These are phyloP conservation scores for Cymodocea nodosa DNA, from an alignment of 116 monocot genomes.

Conservation along the genomic window DNA sequence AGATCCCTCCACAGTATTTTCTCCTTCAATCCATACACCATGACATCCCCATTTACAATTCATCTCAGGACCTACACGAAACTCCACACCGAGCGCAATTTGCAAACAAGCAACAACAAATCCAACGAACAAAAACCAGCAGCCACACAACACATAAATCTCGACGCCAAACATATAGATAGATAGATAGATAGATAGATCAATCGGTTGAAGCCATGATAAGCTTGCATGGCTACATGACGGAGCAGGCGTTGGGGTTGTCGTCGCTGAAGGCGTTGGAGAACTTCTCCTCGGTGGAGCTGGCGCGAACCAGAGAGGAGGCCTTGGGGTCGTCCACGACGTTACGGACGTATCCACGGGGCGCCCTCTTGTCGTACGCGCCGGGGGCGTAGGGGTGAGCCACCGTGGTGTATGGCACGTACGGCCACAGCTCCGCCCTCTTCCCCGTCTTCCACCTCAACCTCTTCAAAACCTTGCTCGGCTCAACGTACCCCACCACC, in stretches of 20 bases:
- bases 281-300: conserved; percentile 49
- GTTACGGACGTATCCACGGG: conserved; percentile 61
- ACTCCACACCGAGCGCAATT: too few relatives aligned
- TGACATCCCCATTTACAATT: too few relatives aligned
- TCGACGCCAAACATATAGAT: too few relatives aligned
- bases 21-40: too few relatives aligned
- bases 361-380: conserved; percentile 77
- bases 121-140: too few relatives aligned
- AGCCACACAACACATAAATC: too few relatives aligned
- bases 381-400: conserved; percentile 66
- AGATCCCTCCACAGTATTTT: too few relatives aligned
- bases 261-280: conserved; percentile 84
- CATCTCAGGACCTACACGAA: too few relatives aligned
- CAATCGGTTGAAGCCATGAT: too few relatives aligned
- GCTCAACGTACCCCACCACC: conserved; percentile 63
- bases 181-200: too few relatives aligned
- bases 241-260: conserved; percentile 60
- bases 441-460: conserved; percentile 51
- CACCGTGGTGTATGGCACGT: conserved; percentile 62
- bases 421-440: conserved; percentile 72
- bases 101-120: too few relatives aligned
- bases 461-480: conserved; percentile 44
- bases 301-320: conserved; percentile 46
- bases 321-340: conserved; percentile 48
- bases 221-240: conserved; percentile 27